Conservation (phyloP, 1,139 yeast species). For the Geotrichum restrictum region DNA sequence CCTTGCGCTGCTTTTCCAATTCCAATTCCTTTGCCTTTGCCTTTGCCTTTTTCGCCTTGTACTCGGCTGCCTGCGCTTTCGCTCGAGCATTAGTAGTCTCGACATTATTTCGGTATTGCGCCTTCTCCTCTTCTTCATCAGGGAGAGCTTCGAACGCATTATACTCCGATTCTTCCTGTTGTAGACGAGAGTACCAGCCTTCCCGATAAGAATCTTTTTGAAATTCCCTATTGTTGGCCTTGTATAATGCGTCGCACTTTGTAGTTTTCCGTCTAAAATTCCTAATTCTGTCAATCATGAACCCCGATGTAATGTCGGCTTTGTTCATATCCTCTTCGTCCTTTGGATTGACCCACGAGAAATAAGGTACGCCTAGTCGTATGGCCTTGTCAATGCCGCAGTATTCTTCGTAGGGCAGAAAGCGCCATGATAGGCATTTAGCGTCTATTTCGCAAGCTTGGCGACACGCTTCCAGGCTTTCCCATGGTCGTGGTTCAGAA, state of each 20-base stretch:
- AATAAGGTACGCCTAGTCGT: slow-evolving; percentile 14
- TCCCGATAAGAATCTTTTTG: slow-evolving; percentile 1
- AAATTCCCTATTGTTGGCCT: neutral
- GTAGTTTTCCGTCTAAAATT: slow-evolving; percentile 24
- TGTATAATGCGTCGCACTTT: slow-evolving; percentile 23
- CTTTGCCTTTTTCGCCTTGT: neutral
- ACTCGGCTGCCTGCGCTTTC: neutral
- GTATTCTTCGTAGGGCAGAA: slow-evolving; percentile 9
- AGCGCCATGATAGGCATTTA: slow-evolving; percentile 27
- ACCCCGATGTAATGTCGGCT: slow-evolving; percentile 25
- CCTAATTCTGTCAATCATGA: slow-evolving; percentile 31
- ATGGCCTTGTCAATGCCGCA: slow-evolving; percentile 13
- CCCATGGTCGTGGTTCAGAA: slow-evolving; percentile 18
- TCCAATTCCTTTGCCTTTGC: neutral
- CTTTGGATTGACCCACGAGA: slow-evolving; percentile 19
- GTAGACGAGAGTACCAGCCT: slow-evolving; percentile 11
- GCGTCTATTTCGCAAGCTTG: slow-evolving; percentile 20
- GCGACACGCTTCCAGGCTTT: slow-evolving; percentile 18
- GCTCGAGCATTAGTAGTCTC: neutral
- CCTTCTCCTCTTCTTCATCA: neutral
- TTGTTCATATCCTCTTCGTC: slow-evolving; percentile 13
- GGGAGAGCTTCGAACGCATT: neutral
- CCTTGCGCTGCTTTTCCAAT: no score
- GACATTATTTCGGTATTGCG: neutral
- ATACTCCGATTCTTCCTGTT: neutral